A percentile compares a stretch with the other conserved stretches of the same genome.
Evolutionary conservation across 495 filamentous ascomycete species (phyloP).

Genomic region (Jackrogersella multiformis): DNA sequence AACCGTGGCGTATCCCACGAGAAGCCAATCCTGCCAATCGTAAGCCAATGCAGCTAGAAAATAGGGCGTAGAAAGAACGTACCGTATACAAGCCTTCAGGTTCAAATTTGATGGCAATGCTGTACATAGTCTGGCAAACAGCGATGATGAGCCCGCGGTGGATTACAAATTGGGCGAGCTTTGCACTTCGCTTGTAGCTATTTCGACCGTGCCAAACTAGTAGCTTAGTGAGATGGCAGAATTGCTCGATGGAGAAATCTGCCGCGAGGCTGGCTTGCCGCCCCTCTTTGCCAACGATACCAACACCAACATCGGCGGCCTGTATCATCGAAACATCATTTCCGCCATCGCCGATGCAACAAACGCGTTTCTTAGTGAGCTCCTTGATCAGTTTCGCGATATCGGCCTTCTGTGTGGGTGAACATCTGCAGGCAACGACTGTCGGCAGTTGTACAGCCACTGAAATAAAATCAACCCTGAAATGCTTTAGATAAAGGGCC

Average conservation of each 20-base stretch:
- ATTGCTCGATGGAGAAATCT: constrained; percentile 95
- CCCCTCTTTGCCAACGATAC: constrained; percentile 98
- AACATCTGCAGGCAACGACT: constrained; percentile 96
- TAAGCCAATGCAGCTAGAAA: constrained; percentile 32
- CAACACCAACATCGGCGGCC: constrained; percentile 95
- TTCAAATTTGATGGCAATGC: constrained; percentile 88
- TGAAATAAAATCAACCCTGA: constrained; percentile 84
- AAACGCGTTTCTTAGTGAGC: constrained; percentile 90
- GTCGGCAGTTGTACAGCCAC: constrained; percentile 87
- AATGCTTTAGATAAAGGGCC: constrained; percentile 80
- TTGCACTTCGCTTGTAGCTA: constrained; percentile 93
- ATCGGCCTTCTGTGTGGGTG: constrained; percentile 96
- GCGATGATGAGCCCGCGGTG: constrained; percentile 94
- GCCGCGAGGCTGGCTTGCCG: constrained; percentile 93
- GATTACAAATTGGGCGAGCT: constrained; percentile 97
- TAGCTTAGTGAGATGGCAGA: constrained; percentile 94
- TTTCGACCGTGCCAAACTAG: constrained; percentile 98
- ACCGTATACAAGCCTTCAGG: constrained; percentile 91
- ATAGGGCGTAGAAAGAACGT: constrained; percentile 15
- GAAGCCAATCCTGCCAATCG: constrained; percentile 78
- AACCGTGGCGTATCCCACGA: constrained; percentile 95
- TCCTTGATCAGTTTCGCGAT: constrained; percentile 89
- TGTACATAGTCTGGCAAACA: constrained; percentile 97
- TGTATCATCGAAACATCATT: constrained; percentile 99
- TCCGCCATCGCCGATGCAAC: constrained; percentile 96